Conservation (phyloP, 805 yeast species). For the Lipomyces yamadae region DNA sequence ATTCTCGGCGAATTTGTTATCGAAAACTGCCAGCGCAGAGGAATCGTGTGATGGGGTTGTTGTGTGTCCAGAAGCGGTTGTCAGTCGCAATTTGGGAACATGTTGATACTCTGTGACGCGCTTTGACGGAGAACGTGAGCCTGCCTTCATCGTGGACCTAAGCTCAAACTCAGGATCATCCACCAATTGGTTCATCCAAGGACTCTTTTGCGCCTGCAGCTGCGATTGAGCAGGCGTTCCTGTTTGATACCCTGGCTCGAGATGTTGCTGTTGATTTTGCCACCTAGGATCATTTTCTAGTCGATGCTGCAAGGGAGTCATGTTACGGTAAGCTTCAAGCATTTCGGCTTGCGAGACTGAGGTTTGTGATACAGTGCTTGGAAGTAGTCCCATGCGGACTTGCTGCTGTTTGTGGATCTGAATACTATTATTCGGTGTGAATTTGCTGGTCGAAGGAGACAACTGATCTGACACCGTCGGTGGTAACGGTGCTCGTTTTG, state of each 20-base stretch:
- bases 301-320: conserved; percentile 24
- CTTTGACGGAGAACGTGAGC: neutral
- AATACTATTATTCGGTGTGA: neutral
- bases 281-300: conserved; percentile 22
- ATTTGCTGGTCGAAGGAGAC: neutral
- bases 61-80: conserved; percentile 33
- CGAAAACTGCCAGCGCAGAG: neutral
- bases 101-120: neutral
- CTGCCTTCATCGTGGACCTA: neutral
- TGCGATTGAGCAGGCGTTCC: neutral
- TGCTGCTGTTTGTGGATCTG: neutral
- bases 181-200: conserved; percentile 19
- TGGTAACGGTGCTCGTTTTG: neutral
- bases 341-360: neutral
- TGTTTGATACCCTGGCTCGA: neutral
- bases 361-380: neutral
- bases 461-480: neutral
- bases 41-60: conserved; percentile 31
- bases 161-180: conserved; percentile 13
- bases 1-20: neutral
- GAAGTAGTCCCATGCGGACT: neutral
- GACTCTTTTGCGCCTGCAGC: neutral
- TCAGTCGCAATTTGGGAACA: conserved; percentile 22
- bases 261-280: conserved; percentile 17
- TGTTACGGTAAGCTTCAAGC: neutral